Evolutionary conservation across 2,329 filamentous ascomycete species (phyloP), one percentile per base, ranked within the genome.

Genomic region (Westerdykella sp.): DNA sequence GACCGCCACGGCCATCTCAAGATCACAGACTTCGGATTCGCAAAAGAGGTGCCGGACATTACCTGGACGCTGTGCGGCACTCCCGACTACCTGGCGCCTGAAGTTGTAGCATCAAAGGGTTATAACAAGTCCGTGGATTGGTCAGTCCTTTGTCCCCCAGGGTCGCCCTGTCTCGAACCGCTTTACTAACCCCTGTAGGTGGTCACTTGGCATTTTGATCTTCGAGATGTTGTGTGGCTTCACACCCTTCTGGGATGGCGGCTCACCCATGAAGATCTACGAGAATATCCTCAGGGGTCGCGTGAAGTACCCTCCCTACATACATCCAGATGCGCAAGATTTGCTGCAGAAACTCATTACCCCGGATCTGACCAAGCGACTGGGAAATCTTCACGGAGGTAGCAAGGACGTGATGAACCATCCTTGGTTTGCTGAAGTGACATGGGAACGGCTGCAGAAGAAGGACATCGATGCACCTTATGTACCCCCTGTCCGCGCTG

Each of bases 71-170:
- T 98, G 34, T 98, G 93, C 65, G 93, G 93, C 47, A 98, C 93
- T 11, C 93, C 93, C 6, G 93, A 98, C 69, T 98, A 98, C 66
- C 80, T 98, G 30, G 93, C 93, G 1, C 93, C 93, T 0, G 93
- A 98, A 71, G 93, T 98, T 12, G 93, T 98, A n/a, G 90, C 89
- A 47, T 96, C 91, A 68, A 97, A 97, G 72, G 93, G 93, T 41
- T 98, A 98, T 75, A 98, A 98, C 75, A 98, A 97, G 69, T 96
- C 91, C 34, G 93, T 98, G 14, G 93, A 98, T 67, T 98, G 93
- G 93, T 96, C 73, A 73, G 86, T 72, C 37, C 44, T 44, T 42
- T 47, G 37, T 48, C 30, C 16, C 32, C 7, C 14, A 35, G 18
- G 18, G 32, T 46, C n/a, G 14, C 9, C 34, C 15, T 11, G 21